Base-by-base conservation (phyloP, 495 filamentous ascomycete genomes). In the Emericellopsis terricola region DNA sequence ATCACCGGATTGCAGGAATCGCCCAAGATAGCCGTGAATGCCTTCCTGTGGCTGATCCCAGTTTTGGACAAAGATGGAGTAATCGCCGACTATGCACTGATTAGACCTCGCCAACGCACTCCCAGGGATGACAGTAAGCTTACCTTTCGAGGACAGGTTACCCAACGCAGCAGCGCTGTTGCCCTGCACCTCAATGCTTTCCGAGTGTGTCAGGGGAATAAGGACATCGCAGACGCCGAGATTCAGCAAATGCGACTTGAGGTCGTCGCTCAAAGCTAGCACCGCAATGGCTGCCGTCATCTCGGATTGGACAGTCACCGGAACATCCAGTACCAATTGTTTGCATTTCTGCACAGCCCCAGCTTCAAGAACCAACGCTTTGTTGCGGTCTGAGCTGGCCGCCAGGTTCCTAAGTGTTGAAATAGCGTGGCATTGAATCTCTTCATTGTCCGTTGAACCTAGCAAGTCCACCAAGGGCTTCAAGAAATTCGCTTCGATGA, bases 251-350 rank as follows among this genome's bases (percentile, higher is more conserved):
- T 91, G 77, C 1, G 78, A 73, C 51, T 97, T 97, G 29, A 97
- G 68, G 34, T 97, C 89, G 48, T 97, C 89, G 46, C 85, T 94
- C 38, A 97, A 57, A 14, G 89, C 89, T 34, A 97, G 64, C n/a
- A 97, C 89, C 29, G 89, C 89, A 51, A 97, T 96, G 2, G 89
- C 89, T 18, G 89, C 89, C 16, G 89, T 97, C 89, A 97, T 97
- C 55, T 97, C 89, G 15, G 85, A 94, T 48, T 97, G 89, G 4
- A 97, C 89, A 26, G 77, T 87, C 30, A 96, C 67, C 0, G 91
- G 85, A 17, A 96, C 89, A 28, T 91, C 74, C 9, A 97, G 64
- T 14, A 97, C 87, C 27, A 97, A 67, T 45, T 94, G 80, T 56
- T 94, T 96, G 71, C 89, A 97, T 48, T 96, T 96, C 49, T 94